Conservation (phyloP, 2,329 filamentous ascomycete genomes). For the Cercospora zeae-maydis region DNA sequence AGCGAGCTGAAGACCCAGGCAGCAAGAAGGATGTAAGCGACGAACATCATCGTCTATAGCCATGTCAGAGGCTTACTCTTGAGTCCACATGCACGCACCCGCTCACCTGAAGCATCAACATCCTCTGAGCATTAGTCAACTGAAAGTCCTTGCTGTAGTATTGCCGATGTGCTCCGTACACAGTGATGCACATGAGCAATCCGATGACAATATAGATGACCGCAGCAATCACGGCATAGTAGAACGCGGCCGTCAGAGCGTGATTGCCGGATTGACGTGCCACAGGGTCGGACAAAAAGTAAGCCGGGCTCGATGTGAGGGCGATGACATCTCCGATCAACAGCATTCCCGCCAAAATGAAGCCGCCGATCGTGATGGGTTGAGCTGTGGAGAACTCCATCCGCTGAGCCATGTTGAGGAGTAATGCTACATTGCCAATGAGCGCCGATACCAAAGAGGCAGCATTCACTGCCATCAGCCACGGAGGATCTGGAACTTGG, state of each 20-base stretch:
- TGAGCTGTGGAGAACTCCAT: constrained; percentile 55
- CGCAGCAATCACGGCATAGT: constrained; percentile 58
- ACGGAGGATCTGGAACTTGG: constrained; percentile 53
- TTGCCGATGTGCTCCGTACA: constrained; percentile 52
- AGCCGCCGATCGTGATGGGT: constrained; percentile 59
- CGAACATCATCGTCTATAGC: constrained; percentile 48
- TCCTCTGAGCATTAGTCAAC: constrained; percentile 55
- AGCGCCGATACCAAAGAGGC: constrained; percentile 54
- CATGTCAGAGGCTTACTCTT: not conserved
- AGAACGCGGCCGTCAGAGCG: constrained; percentile 55
- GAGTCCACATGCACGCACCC: too few species aligned
- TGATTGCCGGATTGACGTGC: constrained; percentile 35
- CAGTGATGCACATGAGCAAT: constrained; percentile 53
- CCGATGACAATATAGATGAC: constrained; percentile 55
- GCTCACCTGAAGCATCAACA: constrained; percentile 45
- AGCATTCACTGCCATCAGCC: constrained; percentile 52
- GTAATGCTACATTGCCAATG: constrained; percentile 52
- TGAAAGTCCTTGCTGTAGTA: constrained; percentile 57
- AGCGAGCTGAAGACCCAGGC: constrained; percentile 48
- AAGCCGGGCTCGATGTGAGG: constrained; percentile 43
- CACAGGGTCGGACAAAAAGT: constrained; percentile 40
- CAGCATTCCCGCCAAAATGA: constrained; percentile 52
- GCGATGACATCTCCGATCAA: constrained; percentile 52
- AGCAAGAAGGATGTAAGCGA: constrained; percentile 48
- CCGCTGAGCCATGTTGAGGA: constrained; percentile 58